Base-by-base conservation (phyloP, 2,329 filamentous ascomycete species). In the Epicoccum sorghinum region DNA sequence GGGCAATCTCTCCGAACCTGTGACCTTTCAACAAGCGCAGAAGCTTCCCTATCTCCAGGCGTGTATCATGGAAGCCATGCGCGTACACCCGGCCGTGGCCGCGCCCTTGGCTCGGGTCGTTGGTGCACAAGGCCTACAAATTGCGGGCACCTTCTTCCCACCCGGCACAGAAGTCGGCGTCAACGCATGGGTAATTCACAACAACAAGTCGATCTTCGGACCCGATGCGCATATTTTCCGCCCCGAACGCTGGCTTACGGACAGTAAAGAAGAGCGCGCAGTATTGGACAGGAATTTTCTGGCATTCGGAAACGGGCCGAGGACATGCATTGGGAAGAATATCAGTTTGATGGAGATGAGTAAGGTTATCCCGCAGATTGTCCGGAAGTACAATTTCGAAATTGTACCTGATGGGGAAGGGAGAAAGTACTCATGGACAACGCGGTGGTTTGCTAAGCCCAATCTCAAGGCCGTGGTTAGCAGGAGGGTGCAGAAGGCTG, bases 171-270 rank as follows among this genome's bases (percentile, higher is more conserved):
- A 74, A 7, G 73, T 81, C 4, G 79, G 78, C 7, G 68, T 78
- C 32, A 80, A 78, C 45, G 64, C 77, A 1, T 80, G 78, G 77
- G 77, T 77, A 0, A 50, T 79, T 0, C 77, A 81, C 43, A 62
- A 69, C 33, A 70, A 80, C 43, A 58, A 59, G 1, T 56, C 66
- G 1, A 65, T 81, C n/a, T 82, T 76, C 46, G 71, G 72, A 0
- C 38, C 51, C 0, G 72, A 79, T 51, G 71, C 75, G 0, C 66
- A 74, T 3, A 57, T 67, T 0, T 82, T 75, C 55, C 55, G 66
- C 10, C 80, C 79, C 0, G 77, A 80, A 55, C 65, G 80, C 7
- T 82, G 79, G 80, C 41, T 62, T 8, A 53, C 33, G 2, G 18
- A 42, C 0, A 42, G 55, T 13, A 18, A 39, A 3, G 60, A 60